Evolutionary conservation across 495 filamentous ascomycete genomes (phyloP).

Genomic region (Tuber calosporum): DNA sequence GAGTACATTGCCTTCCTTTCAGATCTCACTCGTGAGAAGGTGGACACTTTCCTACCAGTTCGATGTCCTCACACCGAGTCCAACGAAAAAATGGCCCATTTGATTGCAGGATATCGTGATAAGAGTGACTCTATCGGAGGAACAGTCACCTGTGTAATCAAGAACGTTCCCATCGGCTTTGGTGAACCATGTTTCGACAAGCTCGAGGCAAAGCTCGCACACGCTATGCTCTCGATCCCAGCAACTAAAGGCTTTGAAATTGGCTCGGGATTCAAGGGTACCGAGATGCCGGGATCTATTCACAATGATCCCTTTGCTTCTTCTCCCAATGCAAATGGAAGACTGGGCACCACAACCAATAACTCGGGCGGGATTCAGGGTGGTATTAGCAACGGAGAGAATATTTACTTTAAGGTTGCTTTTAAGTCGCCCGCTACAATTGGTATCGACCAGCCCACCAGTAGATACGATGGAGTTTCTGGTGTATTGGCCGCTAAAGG

Average conservation of each 20-base stretch:
- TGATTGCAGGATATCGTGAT: constrained; percentile 74
- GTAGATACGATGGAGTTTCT: constrained; percentile 65
- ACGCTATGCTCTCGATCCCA: constrained; percentile 95
- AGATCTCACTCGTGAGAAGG: constrained; percentile 64
- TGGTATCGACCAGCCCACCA: constrained; percentile 80
- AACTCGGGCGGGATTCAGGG: constrained; percentile 96
- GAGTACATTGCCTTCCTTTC: constrained; percentile 70
- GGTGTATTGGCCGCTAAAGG: constrained; percentile 89
- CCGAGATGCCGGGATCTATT: constrained; percentile 75
- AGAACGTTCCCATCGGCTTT: constrained; percentile 77
- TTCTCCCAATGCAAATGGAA: constrained; percentile 45
- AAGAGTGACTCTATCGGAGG: constrained; percentile 87
- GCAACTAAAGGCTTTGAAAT: constrained; percentile 97
- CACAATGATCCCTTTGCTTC: constrained; percentile 90
- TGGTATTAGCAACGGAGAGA: constrained; percentile 89
- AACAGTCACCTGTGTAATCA: constrained; percentile 91
- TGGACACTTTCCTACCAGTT: constrained; percentile 76
- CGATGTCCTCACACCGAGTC: constrained; percentile 69
- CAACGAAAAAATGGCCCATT: constrained; percentile 64
- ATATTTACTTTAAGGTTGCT: constrained; percentile 87
- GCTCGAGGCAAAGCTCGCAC: constrained; percentile 84
- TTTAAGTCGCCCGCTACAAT: constrained; percentile 98
- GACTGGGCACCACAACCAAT: constrained; percentile 84
- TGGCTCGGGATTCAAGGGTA: constrained; percentile 86
- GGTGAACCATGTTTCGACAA: constrained; percentile 97